Percentiles rank a stretch among this genome's conserved stretches.
Evolutionary conservation across 805 yeast genomes (phyloP).

Genomic region (Ogataea sp.): DNA sequence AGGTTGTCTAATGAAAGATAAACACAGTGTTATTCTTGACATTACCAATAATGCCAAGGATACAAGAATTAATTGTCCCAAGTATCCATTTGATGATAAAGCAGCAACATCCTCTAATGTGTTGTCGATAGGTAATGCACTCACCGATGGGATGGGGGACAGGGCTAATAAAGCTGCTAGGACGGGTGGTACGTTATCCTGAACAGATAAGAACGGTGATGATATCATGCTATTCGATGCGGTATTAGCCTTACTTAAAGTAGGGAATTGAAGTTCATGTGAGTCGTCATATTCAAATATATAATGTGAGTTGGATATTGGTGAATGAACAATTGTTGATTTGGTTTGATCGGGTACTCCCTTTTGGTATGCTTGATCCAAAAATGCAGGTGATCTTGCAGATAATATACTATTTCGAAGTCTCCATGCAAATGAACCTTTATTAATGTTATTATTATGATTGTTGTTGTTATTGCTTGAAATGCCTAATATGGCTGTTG

Average conservation of each 20-base stretch:
- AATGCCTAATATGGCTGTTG: no score
- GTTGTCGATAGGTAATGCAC: conserved; percentile 14
- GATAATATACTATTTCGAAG: no score
- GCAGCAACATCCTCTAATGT: no score
- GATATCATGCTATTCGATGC: not conserved
- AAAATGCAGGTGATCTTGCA: no score
- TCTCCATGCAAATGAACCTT: no score
- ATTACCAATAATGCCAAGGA: no score
- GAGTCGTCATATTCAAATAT: conserved; percentile 1
- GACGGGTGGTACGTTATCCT: conserved; percentile 14
- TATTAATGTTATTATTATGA: no score
- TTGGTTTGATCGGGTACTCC: not conserved
- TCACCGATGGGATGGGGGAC: conserved; percentile 18
- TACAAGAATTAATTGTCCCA: not conserved
- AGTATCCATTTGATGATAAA: no score
- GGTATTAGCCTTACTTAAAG: not conserved
- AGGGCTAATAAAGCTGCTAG: conserved; percentile 23
- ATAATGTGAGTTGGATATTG: conserved; percentile 1
- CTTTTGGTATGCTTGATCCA: no score
- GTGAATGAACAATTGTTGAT: not conserved
- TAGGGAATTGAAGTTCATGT: not conserved
- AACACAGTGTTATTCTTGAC: no score
- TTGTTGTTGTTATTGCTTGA: no score
- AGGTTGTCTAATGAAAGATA: no score
- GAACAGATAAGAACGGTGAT: conserved; percentile 1